Base-by-base conservation (phyloP, 257 asterid species). In the Scutellaria galericulata region DNA sequence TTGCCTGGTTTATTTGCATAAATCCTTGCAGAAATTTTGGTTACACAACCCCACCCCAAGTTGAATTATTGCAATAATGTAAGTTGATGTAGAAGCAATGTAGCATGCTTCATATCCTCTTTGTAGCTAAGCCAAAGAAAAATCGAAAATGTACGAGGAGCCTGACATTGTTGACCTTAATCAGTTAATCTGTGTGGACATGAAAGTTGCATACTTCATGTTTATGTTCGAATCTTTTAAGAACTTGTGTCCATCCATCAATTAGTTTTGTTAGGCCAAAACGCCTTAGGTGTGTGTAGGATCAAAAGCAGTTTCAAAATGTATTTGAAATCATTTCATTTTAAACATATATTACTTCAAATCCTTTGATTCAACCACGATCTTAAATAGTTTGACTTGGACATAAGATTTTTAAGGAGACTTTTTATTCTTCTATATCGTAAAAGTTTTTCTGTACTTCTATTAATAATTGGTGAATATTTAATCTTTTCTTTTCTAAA, bases 121-220 rank as follows among this genome's bases (percentile, higher is more conserved):
- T 20, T 42, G 70, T 50, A 62, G 55, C 54, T 12, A 42, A 56
- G 45, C 52, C 60, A 46, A 69, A 55, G n/a, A 14, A 68, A 41
- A 52, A 45, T 10, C 35, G 40, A 68, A 55, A 40, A 3, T 35
- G 71, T 45, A 53, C 37, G 39, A 39, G 56, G 22, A 56, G 78
- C 78, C 39, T 74, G 73, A 74, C 48, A 72, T 54, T 73, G 41
- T 64, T 64, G 72, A 73, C 78, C 64, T 71, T 20, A 67, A 27
- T 48, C 51, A 45, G 45, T 41, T n/a, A 11, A 18, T 41, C 8
- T 69, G 44, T 70, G 44, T 69, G 51, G 51, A 35, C 44, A 44
- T 57, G 22, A 27, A 44, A 45, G 39, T 31, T 70, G 52, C 66
- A 45, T 44, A 44, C 12, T 70, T 70, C 8, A 9, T 50, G 12